Percentiles rank a stretch among this genome's conserved stretches.
phyloP scores from a whole-genome alignment of 345 rosid species.

The Linum usitatissimum region DNA sequence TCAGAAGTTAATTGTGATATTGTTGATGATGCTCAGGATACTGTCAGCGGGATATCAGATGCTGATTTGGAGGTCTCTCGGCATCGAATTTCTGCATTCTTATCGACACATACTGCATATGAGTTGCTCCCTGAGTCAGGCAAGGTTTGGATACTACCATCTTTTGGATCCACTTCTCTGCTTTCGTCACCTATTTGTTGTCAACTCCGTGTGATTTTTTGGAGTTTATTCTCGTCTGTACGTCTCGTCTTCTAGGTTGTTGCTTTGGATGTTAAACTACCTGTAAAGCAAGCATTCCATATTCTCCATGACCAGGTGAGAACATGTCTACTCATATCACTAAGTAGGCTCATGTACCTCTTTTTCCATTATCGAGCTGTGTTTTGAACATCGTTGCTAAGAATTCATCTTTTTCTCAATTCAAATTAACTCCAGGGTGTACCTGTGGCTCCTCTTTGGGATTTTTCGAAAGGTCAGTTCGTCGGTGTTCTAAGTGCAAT shows the following conservation, averaged over 20 bases:
- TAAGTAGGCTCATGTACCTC: not conserved
- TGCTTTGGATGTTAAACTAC: conserved; percentile 83
- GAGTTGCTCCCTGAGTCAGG: conserved; percentile 31
- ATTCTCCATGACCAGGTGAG: conserved; percentile 88
- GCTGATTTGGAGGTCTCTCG: conserved; percentile 68
- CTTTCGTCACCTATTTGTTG: not conserved
- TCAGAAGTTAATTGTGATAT: not conserved
- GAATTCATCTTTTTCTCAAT: not conserved
- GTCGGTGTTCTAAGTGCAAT: conserved; percentile 73
- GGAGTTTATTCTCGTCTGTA: not conserved
- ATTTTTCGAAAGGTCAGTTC: conserved; percentile 48
- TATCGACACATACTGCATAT: conserved; percentile 22
- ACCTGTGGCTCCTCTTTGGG: conserved; percentile 86
- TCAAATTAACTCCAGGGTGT: conserved; percentile 41
- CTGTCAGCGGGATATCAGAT: conserved; percentile 43
- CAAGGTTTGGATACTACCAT: conserved; percentile 27
- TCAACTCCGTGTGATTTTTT: not conserved
- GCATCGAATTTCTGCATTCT: conserved; percentile 40
- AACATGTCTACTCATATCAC: not conserved
- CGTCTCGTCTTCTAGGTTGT: conserved; percentile 44
- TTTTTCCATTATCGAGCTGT: not conserved
- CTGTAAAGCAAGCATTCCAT: conserved; percentile 98
- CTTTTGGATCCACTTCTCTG: conserved; percentile 10
- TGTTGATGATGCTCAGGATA: conserved; percentile 21
- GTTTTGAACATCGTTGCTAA: not conserved